Evolutionary conservation across 495 filamentous ascomycete genomes (phyloP), one percentile per base, ranked within the genome.

Genomic region (Rostrohypoxylon terebratum): DNA sequence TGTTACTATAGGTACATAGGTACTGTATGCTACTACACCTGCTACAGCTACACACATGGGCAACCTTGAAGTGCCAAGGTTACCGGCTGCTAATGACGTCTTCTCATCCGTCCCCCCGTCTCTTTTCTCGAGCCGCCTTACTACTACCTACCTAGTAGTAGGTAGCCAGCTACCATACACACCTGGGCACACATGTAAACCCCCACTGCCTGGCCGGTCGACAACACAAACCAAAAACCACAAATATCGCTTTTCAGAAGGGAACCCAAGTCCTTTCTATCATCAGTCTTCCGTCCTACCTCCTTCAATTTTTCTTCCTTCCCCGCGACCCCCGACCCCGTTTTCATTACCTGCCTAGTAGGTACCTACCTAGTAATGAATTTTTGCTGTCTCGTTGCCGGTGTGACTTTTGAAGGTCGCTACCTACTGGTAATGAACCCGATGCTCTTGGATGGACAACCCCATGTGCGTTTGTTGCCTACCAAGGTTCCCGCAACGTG

Each of bases 241-340:
- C 10, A 14, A 73, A 73, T 66, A 54, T 66, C 65, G 61, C 58
- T 73, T 73, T 44, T 62, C 66, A 69, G 66, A 73, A 73, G 25
- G 61, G 31, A 21, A 11, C 23, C 63, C 48, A 47, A 23, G 25
- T 55, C 50, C 63, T 62, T 28, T 28, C 36, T 50, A 66, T 73
- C 61, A 31, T 73, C 70, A 48, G 65, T 69, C 70, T 38, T 34
- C 25, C 13, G 23, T 47, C 60, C 50, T 34, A 34, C 13, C 5
- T n/a, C 6, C 47, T 50, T n/a, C n/a, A n/a, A n/a, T n/a, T 59
- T 65, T 58, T 33, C 28, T 44, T 57, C 57, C 38, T 48, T 61
- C 25, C 14, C 38, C 54, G 50, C n/a, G n/a, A n/a, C n/a, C n/a
- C n/a, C 14, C 42, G 18, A 25, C 38, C 13, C 36, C 45, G 57